These are phyloP conservation scores for Malus hybrid DNA, from an alignment of 331 rosid species.

Conservation along the genomic window DNA sequence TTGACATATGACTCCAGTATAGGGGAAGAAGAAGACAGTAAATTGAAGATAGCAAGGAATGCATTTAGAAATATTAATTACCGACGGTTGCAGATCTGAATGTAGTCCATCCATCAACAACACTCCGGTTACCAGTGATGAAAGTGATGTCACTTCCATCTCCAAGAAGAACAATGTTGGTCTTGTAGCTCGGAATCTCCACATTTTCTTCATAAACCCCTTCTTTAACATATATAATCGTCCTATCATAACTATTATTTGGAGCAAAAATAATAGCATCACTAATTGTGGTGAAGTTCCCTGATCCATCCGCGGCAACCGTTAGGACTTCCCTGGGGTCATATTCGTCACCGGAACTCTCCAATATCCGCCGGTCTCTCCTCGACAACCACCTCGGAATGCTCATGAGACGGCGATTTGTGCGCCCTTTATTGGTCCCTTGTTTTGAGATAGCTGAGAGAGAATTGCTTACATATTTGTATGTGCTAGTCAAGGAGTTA, in stretches of 20 bases:
- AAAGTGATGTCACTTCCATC: slow-evolving; percentile 64
- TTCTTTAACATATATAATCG: slow-evolving; percentile 43
- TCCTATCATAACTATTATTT: slow-evolving; percentile 52
- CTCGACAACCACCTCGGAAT: slow-evolving; percentile 38
- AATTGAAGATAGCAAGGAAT: no score
- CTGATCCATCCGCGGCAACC: slow-evolving; percentile 60
- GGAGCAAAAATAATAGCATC: slow-evolving; percentile 65
- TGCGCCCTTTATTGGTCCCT: slow-evolving; percentile 11
- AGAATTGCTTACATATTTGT: slow-evolving; percentile 57
- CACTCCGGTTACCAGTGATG: slow-evolving; percentile 52
- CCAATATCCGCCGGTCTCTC: slow-evolving; percentile 23
- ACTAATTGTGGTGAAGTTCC: slow-evolving; percentile 56
- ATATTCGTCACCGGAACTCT: slow-evolving; percentile 24
- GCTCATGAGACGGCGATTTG: slow-evolving; percentile 36
- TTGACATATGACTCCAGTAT: no score
- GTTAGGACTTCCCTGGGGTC: slow-evolving; percentile 36
- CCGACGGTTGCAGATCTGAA: slow-evolving; percentile 79
- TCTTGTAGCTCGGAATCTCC: slow-evolving; percentile 55
- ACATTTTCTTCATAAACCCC: slow-evolving; percentile 70
- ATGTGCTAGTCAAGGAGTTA: slow-evolving; percentile 36
- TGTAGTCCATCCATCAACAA: slow-evolving; percentile 58
- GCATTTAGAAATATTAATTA: slow-evolving; percentile 2
- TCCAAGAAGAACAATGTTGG: slow-evolving; percentile 60
- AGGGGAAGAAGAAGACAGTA: no score
- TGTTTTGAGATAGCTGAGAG: slow-evolving; percentile 49